Evolutionary conservation across 805 yeast genomes (phyloP), one percentile per base, ranked within the genome.

Genomic region (Yamadazyma insecticola): DNA sequence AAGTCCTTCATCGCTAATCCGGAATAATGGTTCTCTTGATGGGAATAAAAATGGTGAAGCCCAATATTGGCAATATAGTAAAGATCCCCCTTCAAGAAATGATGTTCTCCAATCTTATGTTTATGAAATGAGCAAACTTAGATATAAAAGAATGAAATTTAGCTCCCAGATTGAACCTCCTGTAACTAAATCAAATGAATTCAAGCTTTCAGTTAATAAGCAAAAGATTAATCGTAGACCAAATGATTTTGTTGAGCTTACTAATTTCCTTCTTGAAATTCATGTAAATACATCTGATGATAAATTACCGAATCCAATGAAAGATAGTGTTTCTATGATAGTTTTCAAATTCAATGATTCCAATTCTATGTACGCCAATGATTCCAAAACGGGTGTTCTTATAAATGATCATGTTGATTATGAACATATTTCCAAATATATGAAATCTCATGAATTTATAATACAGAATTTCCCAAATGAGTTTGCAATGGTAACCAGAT

Each of bases 231-330:
- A 46, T 24, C 53, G 61, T 42, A 55, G 48, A 33, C 66, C 66
- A 4, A 64, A 50, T 40, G 64, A 47, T 34, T 72, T 62, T 37
- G 66, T 64, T 29, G 59, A 69, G 16, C 47, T 88, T 46, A 66
- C 81, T 0, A 64, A 76, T n/a, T 55, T 88, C 20, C 61, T 72
- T 5, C 40, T 86, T 33, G 97, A 90, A 46, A 49, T 86, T 0
- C 89, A 81, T 53, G 77, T 73, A 0, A 70, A 70, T 26, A 71
- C 81, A 0, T 51, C 75, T n/a, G 67, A 54, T 0, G 62, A 56
- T 6, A 51, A 62, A 8, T 33, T 48, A 6, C 90, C 97, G 0
- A 81, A 87, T 45, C 94, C 96, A 0, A 35, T 44, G 3, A 25
- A 41, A 1, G 95, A 90, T 52, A 61, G 72, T 1, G 61, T 89